Evolutionary conservation across 768 basidiomycete species (phyloP).

Genomic region (Leccinellum albellum): DNA sequence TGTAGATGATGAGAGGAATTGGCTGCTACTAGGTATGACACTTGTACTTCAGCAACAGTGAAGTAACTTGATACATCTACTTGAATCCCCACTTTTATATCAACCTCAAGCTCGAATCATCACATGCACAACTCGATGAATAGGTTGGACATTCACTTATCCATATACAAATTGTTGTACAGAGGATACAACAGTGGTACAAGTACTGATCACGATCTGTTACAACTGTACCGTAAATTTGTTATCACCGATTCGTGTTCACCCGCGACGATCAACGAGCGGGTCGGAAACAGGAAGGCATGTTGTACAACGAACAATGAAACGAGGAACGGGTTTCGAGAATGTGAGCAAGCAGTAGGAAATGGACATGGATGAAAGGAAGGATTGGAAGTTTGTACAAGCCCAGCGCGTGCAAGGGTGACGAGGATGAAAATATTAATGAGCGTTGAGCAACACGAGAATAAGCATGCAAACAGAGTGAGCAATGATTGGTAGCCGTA

Average conservation of each 20-base stretch:
- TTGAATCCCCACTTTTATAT: background rate
- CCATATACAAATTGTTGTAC: conserved; percentile 23
- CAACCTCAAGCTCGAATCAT: background rate
- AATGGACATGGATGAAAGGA: conserved; percentile 1
- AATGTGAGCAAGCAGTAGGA: background rate
- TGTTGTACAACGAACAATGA: conserved; percentile 18
- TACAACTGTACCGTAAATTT: conserved; percentile 17
- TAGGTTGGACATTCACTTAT: conserved; percentile 2
- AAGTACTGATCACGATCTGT: conserved; percentile 10
- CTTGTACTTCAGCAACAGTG: background rate
- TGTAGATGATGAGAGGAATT: background rate
- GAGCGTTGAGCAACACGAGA: background rate
- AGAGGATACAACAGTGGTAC: conserved; percentile 22
- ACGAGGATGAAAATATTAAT: background rate
- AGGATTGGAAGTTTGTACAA: conserved; percentile 3
- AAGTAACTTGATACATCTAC: background rate
- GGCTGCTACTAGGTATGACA: background rate
- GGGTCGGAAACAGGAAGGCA: background rate
- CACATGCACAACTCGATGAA: background rate
- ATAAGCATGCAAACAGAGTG: background rate
- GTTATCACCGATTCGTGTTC: conserved; percentile 7
- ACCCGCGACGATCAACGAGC: conserved; percentile 15
- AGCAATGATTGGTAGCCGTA: conserved; percentile 5
- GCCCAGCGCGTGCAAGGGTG: background rate
- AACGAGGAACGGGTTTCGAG: background rate